Percentiles rank a stretch among this genome's conserved stretches.
phyloP scores from a whole-genome alignment of 371 early-diverging fungal genomes.

The Mucor circinelloides region DNA sequence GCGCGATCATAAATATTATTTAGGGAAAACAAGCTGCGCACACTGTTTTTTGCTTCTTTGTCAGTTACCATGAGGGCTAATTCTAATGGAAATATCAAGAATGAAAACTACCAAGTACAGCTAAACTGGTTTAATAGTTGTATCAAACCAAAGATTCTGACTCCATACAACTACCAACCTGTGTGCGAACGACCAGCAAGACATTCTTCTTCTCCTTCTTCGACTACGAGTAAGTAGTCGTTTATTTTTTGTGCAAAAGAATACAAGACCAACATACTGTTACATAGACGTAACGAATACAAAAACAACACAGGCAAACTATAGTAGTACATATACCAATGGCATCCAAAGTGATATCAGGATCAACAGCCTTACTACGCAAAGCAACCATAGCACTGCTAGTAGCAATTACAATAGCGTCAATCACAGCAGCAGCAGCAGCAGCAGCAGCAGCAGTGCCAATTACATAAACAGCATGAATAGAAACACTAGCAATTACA shows the following conservation, averaged over 20 bases:
- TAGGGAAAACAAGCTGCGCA: neutral
- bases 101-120: constrained; percentile 20
- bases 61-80: constrained; percentile 1
- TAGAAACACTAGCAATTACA: neutral
- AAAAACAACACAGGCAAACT: neutral
- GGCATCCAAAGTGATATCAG: neutral
- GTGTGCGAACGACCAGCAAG: neutral
- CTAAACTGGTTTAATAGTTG: constrained; percentile 23
- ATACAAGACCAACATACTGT: neutral
- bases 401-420: neutral
- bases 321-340: neutral
- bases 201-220: neutral
- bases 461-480: neutral
- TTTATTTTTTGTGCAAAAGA: neutral
- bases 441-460: neutral
- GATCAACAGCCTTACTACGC: neutral
- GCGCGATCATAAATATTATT: neutral
- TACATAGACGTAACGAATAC: neutral
- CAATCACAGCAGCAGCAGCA: neutral
- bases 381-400: no score
- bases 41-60: neutral
- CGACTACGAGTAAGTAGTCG: neutral
- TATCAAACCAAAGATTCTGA: constrained; percentile 10
- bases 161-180: neutral
- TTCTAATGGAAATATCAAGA: neutral